Base-by-base conservation (phyloP, 768 basidiomycete genomes). In the Leccinum uliginosum region DNA sequence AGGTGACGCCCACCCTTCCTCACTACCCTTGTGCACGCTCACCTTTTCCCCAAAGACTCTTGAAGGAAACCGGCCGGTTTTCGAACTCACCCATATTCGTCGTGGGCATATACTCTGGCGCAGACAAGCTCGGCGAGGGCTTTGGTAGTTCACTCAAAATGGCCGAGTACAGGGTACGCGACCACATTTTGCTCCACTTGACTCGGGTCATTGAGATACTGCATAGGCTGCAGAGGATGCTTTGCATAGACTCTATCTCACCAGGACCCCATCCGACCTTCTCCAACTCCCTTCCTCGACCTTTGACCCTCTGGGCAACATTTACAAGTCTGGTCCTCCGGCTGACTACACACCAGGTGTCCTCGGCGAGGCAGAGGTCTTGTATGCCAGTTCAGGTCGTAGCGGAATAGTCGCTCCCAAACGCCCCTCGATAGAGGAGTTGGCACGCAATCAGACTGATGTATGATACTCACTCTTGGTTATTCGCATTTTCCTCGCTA, bases 101-200 rank as follows among this genome's bases (percentile, higher is more conserved):
- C n/a, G 88, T 96, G n/a, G 97, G 93, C 17, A 88, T 97, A 57
- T 98, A 83, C 70, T 91, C 85, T 23, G 93, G 85, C 40, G 78
- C 74, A 56, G 91, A 83, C 69, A 83, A 97, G 72, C 82, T 99
- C 2, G 93, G 95, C 6, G 95, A 99, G 73, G 94, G 95, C 14
- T 93, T 95, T 67, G 97, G 97, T 52, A 87, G 84, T 62, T 94
- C 91, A 3, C 75, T 98, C 54, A 86, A 83, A 71, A 98, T 98
- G 96, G 93, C 93, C 15, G 93, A 98, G 73, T 95, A 83, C 74
- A 79, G 96, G 56, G 93, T 93, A 72, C 52, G 83, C 21, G 26
- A 40, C 34, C 17, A 53, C n/a, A 23, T 26, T 46, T 52, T 19
- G 26, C 60, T 21, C 10, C 24, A 15, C 11, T 19, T 10, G 8